A percentile compares a stretch with the other conserved stretches of the same genome.
These are phyloP conservation scores for Cytospora schulzeri DNA, from an alignment of 2,329 filamentous ascomycete genomes.

Conservation along the genomic window DNA sequence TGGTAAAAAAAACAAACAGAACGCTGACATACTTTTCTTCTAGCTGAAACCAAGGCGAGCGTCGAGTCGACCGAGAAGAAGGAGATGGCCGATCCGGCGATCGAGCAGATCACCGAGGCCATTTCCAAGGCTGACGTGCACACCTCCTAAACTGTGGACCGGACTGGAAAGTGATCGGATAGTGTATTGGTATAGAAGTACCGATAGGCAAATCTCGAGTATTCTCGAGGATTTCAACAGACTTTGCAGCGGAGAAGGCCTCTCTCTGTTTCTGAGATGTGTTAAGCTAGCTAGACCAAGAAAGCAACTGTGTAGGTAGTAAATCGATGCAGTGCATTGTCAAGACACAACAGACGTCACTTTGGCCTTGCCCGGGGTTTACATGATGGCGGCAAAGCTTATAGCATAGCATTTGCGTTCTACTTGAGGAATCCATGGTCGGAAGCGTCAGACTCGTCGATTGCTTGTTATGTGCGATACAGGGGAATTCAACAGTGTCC, in stretches of 20 bases:
- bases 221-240: background rate
- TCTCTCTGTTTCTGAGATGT: background rate
- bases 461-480: too few species aligned
- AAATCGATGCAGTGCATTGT: background rate
- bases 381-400: background rate
- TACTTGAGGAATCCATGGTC: background rate
- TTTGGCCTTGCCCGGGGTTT: background rate
- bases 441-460: background rate
- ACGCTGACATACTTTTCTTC: background rate
- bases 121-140: constrained; percentile 34
- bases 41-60: constrained; percentile 11
- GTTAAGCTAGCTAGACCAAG: background rate
- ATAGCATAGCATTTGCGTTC: background rate
- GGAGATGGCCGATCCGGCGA: constrained; percentile 32
- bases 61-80: constrained; percentile 34
- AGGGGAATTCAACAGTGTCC: too few species aligned
- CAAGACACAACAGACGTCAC: background rate
- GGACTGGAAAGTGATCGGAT: background rate
- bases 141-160: constrained; percentile 25
- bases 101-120: constrained; percentile 33
- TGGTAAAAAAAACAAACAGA: background rate
- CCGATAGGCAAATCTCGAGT: background rate
- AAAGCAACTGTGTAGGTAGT: background rate
- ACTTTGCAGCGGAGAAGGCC: too few species aligned
- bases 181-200: background rate